These are phyloP conservation scores for Paraconiothyrium brasiliense DNA, from an alignment of 2,329 filamentous ascomycete genomes.

Conservation along the genomic window DNA sequence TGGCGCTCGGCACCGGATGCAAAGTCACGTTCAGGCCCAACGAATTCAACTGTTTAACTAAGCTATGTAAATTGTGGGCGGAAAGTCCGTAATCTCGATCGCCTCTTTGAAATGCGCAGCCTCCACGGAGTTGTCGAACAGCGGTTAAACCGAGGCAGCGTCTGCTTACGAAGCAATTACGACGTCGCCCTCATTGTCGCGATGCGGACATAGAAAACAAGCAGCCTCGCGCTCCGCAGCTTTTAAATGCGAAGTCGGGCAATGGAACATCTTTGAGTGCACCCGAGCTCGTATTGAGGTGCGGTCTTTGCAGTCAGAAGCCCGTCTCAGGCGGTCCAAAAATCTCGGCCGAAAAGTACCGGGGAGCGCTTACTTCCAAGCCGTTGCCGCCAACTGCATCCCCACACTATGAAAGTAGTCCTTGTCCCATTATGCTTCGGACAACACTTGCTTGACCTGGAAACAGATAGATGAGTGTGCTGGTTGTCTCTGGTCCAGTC, in stretches of 20 bases:
- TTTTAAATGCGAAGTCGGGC: constrained; percentile 6
- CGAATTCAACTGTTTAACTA: constrained; percentile 6
- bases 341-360: constrained; percentile 35
- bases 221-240: constrained; percentile 8
- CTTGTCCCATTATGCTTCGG: constrained; percentile 31
- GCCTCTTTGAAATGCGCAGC: neutral
- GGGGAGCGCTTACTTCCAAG: constrained; percentile 21
- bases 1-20: constrained; percentile 7
- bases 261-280: neutral
- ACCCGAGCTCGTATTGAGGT: constrained; percentile 1
- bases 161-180: constrained; percentile 5
- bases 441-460: constrained; percentile 18
- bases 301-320: constrained; percentile 14
- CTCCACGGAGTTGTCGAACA: constrained; percentile 3
- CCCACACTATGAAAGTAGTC: constrained; percentile 46
- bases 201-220: neutral
- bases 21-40: neutral
- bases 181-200: neutral
- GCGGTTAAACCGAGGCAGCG: neutral
- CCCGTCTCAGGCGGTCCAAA: constrained; percentile 35
- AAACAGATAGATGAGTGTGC: constrained; percentile 16
- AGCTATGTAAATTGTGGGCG: neutral
- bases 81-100: constrained; percentile 10
- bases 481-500: constrained; percentile 18
- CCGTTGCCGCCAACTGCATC: constrained; percentile 35